Base-by-base conservation (phyloP, 306 rosid species). In the Hylodesmum podocarpum region DNA sequence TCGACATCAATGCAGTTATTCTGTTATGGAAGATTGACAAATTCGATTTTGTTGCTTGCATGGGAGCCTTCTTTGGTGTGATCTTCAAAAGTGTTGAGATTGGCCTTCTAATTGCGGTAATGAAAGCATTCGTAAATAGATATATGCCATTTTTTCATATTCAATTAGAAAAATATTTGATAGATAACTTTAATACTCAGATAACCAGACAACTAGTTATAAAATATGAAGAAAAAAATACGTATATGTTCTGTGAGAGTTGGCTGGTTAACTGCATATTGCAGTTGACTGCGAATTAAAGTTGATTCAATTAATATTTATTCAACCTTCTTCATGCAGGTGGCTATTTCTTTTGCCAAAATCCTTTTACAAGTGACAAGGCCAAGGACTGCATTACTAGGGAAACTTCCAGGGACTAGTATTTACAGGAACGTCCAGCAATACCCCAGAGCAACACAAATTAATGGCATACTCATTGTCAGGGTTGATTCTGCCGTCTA, bases 41-140 rank as follows among this genome's bases (percentile, higher is more conserved):
- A 53, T 84, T 92, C 3, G 98, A 95, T 65, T 95, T 95, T 41
- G 29, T 85, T 6, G 95, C 93, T 15, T 95, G 98, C 82, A 81
- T 95, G 81, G 98, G 96, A 59, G 98, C 98, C 80, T 90, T 95
- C 85, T 86, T 90, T 31, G 98, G 97, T 5, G 98, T 95, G 18
- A 70, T 95, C 22, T 95, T 95, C 66, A 69, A 82, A 10, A 89
- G 86, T 11, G 95, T 95, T 13, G 97, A 90, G 83, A 87, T 92
- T 18, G 97, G 97, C 43, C 92, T 95, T 59, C 79, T 95, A 19
- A 83, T 95, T 29, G 95, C 96, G 43, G 96, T 90, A 88, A 66
- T 22, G 44, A 78, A 58, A 36, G 57, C 40, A 9, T 19, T 44
- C 46, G 8, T 5, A 36, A 24, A 6, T 28, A 14, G 1, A 24